Percentiles rank a stretch among this genome's conserved stretches.
Evolutionary conservation across 306 rosid species (phyloP).

Genomic region (Potentilla sterilis): DNA sequence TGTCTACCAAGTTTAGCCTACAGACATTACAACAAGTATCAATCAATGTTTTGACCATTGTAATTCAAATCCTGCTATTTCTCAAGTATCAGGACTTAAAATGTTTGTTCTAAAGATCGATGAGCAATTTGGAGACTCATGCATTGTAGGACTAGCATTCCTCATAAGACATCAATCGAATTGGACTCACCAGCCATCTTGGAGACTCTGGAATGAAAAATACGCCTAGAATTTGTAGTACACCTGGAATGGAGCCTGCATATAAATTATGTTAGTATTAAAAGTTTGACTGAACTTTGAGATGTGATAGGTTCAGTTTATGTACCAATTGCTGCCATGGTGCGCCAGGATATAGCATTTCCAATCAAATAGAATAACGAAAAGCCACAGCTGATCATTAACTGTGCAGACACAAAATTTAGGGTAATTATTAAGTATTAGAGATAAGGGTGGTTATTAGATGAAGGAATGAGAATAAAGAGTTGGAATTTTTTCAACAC

Average conservation of each 20-base stretch:
- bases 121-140: no score
- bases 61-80: background rate
- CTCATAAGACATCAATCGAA: background rate
- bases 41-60: background rate
- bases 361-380: conserved; percentile 31
- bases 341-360: conserved; percentile 36
- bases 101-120: no score
- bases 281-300: background rate
- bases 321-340: conserved; percentile 35
- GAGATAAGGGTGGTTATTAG: background rate
- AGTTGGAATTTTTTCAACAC: conserved; percentile 15
- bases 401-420: conserved; percentile 17
- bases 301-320: background rate
- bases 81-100: no score
- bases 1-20: conserved; percentile 61
- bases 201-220: conserved; percentile 87
- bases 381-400: conserved; percentile 21
- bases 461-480: background rate
- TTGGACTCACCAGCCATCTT: conserved; percentile 78
- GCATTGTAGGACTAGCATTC: no score
- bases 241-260: conserved; percentile 55
- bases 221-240: conserved; percentile 56
- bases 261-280: background rate
- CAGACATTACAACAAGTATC: conserved; percentile 17
- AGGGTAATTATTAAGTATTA: background rate